These are phyloP conservation scores for button mushroom (Agaricus bisporus) DNA, from an alignment of 768 basidiomycete species.

Conservation along the genomic window DNA sequence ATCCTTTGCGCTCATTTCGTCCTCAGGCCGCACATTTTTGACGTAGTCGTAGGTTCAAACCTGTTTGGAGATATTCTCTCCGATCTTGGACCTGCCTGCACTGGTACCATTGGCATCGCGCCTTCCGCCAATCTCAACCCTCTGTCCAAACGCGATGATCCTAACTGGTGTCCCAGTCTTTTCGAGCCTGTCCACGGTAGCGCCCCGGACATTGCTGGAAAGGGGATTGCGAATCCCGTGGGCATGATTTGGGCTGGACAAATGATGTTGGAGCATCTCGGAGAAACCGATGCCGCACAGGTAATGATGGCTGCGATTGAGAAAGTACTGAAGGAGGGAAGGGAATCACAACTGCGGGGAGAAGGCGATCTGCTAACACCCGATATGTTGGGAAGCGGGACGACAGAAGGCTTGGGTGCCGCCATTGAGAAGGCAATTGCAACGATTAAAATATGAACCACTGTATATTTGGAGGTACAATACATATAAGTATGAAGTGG, in stretches of 20 bases:
- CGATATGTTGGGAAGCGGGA: conserved; percentile 32
- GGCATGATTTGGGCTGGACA: conserved; percentile 53
- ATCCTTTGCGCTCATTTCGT: conserved; percentile 42
- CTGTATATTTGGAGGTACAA: no score
- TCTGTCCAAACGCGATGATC: conserved; percentile 22
- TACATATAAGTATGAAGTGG: no score
- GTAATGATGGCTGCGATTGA: conserved; percentile 37
- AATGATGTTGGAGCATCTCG: conserved; percentile 45
- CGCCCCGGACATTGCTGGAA: conserved; percentile 51
- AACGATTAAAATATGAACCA: not conserved
- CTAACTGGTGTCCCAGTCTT: conserved; percentile 39
- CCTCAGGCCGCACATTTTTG: conserved; percentile 44
- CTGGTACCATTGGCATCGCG: conserved; percentile 52
- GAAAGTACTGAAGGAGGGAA: conserved; percentile 25
- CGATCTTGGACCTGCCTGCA: conserved; percentile 48
- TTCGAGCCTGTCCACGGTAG: conserved; percentile 55
- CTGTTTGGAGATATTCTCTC: conserved; percentile 52
- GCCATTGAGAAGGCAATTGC: conserved; percentile 23
- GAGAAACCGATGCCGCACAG: conserved; percentile 31
- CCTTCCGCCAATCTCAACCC: conserved; percentile 48
- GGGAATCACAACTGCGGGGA: conserved; percentile 19
- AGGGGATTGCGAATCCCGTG: conserved; percentile 48
- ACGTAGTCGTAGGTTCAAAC: conserved; percentile 51
- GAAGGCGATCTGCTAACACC: conserved; percentile 26
- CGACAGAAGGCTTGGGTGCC: conserved; percentile 26